Conservation (phyloP, 768 basidiomycete genomes). For the Hirschioporus abietinus region DNA sequence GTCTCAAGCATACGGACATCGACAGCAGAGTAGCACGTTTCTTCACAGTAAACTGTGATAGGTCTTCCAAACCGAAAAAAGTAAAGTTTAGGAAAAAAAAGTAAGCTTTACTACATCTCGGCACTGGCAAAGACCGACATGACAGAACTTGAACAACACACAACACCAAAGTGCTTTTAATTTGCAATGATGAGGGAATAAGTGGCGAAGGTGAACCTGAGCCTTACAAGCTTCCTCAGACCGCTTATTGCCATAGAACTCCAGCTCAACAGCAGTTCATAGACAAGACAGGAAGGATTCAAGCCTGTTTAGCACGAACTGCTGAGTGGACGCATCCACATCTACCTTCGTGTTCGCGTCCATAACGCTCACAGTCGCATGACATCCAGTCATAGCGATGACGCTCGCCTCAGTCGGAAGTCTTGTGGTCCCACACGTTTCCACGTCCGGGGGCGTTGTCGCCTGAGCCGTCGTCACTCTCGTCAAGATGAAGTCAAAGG, state of each 20-base stretch:
- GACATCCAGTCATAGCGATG: conserved; percentile 24
- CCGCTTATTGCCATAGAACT: neutral
- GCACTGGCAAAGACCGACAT: neutral
- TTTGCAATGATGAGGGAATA: no score
- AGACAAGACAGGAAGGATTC: conserved; percentile 17
- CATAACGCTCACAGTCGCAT: conserved; percentile 25
- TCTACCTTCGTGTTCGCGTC: conserved; percentile 26
- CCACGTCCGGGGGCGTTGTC: conserved; percentile 31
- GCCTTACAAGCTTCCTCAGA: no score
- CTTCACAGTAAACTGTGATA: neutral
- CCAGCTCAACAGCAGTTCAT: neutral
- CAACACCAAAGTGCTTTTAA: no score
- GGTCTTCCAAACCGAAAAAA: neutral
- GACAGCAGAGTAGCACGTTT: neutral
- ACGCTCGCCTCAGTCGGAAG: conserved; percentile 27
- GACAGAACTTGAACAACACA: no score
- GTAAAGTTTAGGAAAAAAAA: no score
- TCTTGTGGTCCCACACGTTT: conserved; percentile 34
- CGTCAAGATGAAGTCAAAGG: conserved; percentile 41
- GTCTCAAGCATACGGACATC: neutral
- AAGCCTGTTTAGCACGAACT: conserved; percentile 20
- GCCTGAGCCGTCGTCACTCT: conserved; percentile 27
- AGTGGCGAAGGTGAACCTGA: no score
- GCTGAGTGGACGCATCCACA: conserved; percentile 27
- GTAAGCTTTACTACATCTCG: no score